Conservation (phyloP, 139 green algal species). For the Yamagishiella unicocca region DNA sequence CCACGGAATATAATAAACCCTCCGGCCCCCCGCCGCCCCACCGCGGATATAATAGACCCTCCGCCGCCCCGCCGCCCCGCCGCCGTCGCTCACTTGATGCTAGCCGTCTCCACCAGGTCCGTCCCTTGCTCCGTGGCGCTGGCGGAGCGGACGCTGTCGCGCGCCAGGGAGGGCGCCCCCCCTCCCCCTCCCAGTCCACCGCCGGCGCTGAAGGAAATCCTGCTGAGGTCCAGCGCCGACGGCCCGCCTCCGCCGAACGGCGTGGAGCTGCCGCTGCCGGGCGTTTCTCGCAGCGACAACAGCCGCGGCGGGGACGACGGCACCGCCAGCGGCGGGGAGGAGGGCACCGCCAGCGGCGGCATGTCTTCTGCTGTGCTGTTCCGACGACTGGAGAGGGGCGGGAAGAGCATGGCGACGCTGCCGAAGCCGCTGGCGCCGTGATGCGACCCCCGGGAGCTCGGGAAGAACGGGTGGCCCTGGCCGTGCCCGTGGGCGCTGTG, state of each 20-base stretch:
- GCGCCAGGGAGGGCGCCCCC: constrained; percentile 13
- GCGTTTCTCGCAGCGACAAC: not conserved
- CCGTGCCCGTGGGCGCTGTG: not conserved
- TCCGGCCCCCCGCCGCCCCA: no score
- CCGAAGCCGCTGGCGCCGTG: not conserved
- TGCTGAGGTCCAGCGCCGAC: not conserved
- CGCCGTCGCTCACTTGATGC: not conserved
- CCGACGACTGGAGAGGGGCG: not conserved
- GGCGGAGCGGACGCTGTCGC: constrained; percentile 1
- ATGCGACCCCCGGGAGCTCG: not conserved
- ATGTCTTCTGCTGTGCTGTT: not conserved
- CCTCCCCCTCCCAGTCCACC: not conserved
- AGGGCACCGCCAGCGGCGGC: not conserved
- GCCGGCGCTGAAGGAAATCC: not conserved
- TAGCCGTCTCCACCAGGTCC: constrained; percentile 13
- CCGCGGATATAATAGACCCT: no score
- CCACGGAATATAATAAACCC: no score
- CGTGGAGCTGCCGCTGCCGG: not conserved
- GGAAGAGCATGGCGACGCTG: constrained; percentile 13
- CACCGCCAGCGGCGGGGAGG: not conserved
- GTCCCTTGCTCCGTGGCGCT: not conserved
- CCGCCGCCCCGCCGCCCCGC: no score
- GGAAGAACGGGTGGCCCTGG: not conserved
- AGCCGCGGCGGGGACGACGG: not conserved
- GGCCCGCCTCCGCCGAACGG: no score